Evolutionary conservation across 2,329 filamentous ascomycete genomes (phyloP).

Genomic region (Geosmithia putterillii): DNA sequence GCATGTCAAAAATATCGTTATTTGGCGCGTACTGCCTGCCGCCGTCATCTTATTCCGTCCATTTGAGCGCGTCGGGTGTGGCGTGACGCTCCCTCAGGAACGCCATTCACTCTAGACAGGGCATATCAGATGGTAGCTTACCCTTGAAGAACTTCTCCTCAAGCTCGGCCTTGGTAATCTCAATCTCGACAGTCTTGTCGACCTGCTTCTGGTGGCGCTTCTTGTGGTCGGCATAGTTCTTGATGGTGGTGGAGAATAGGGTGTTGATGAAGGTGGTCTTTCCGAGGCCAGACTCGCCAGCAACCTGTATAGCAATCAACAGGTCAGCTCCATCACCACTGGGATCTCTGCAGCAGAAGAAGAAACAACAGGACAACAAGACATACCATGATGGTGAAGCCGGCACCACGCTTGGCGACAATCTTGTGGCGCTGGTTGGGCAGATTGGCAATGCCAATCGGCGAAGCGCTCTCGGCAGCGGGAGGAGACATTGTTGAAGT

Average conservation of each 20-base stretch:
- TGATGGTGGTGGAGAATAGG: constrained; percentile 99
- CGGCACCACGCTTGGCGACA: constrained; percentile 75
- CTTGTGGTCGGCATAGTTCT: constrained; percentile 99
- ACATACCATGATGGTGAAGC: constrained; percentile 97
- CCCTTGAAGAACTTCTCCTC: constrained; percentile 99
- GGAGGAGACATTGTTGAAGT: constrained; percentile 41
- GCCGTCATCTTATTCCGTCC: too few relatives aligned
- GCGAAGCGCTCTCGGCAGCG: constrained; percentile 48
- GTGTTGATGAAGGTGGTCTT: constrained; percentile 99
- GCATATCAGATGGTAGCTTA: constrained; percentile 27
- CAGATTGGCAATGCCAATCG: constrained; percentile 64
- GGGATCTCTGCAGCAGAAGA: too few relatives aligned
- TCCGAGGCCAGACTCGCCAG: constrained; percentile 94
- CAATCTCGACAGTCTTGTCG: constrained; percentile 99
- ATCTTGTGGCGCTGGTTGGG: constrained; percentile 68
- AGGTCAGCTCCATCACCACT: not conserved
- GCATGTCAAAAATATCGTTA: constrained; percentile 2
- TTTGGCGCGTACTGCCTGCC: too few relatives aligned
- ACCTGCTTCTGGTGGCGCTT: constrained; percentile 98
- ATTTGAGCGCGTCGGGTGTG: not conserved
- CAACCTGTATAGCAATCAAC: constrained; percentile 49
- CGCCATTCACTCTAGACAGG: not conserved
- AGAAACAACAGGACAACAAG: not conserved
- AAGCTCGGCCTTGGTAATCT: constrained; percentile 98
- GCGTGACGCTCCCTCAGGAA: not conserved